Percentiles rank a stretch among this genome's conserved stretches.
Evolutionary conservation across 2,329 filamentous ascomycete genomes (phyloP).

Genomic region (Trichoderma sp.): DNA sequence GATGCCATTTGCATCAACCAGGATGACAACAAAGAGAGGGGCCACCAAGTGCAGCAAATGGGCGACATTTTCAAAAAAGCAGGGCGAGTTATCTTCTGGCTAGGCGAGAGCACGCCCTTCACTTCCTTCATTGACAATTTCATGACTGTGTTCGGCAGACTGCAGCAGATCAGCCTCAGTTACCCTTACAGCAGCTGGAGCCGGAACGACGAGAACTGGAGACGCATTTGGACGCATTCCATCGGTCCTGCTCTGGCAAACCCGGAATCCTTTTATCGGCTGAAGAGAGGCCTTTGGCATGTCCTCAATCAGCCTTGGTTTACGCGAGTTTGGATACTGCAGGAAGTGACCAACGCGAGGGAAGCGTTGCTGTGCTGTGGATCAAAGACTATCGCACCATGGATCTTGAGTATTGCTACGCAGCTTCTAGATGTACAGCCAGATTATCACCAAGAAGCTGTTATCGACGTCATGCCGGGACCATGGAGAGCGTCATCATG

Average conservation of each 20-base stretch:
- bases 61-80: neutral
- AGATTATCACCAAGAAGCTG: slow-evolving; percentile 14
- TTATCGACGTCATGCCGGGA: slow-evolving; percentile 24
- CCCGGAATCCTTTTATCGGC: neutral
- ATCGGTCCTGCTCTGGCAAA: neutral
- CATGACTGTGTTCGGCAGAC: neutral
- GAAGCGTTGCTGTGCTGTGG: neutral
- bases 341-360: neutral
- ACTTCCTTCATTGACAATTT: neutral
- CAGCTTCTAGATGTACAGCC: fast-evolving
- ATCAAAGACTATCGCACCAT: neutral
- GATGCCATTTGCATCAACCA: neutral
- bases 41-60: slow-evolving; percentile 1
- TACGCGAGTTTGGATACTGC: neutral
- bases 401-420: neutral
- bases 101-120: neutral
- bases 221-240: neutral
- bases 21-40: neutral
- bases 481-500: neutral
- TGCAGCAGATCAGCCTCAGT: neutral
- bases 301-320: neutral
- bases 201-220: neutral
- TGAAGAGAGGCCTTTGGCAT: neutral
- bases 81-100: neutral
- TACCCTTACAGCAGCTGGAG: neutral